A percentile compares a stretch with the other conserved stretches of the same genome.
phyloP scores from a whole-genome alignment of 495 filamentous ascomycete species.

The Diplogelasinospora grovesii region DNA sequence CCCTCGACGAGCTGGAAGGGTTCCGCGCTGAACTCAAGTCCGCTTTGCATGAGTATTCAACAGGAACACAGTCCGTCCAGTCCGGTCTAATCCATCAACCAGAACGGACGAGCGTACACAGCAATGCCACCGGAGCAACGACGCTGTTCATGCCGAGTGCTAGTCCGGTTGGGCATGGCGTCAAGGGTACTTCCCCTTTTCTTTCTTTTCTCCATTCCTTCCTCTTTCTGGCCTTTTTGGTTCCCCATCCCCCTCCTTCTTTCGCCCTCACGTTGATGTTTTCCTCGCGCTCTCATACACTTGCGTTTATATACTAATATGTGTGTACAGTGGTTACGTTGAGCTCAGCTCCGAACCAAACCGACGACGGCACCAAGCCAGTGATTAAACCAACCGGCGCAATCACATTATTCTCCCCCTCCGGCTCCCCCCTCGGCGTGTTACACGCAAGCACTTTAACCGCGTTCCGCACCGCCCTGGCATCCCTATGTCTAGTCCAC shows the following conservation, averaged over 20 bases:
- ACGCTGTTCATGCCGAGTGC: slow-evolving; percentile 90
- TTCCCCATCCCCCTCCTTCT: too few species aligned
- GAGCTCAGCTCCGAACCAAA: too few species aligned
- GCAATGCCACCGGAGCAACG: slow-evolving; percentile 60
- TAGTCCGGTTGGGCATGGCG: slow-evolving; percentile 36
- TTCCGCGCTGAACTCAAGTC: slow-evolving; percentile 62
- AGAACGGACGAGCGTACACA: slow-evolving; percentile 61
- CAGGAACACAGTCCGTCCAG: slow-evolving; percentile 47
- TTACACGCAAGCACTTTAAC: slow-evolving; percentile 83
- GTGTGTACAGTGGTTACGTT: too few species aligned
- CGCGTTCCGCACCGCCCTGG: slow-evolving; percentile 87
- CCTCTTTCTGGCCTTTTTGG: too few species aligned
- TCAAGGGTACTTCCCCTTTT: slow-evolving; percentile 42
- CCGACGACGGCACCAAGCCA: slow-evolving; percentile 11
- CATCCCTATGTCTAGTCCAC: slow-evolving; percentile 65
- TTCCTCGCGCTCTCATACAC: too few species aligned
- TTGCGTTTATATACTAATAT: too few species aligned
- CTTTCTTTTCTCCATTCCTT: too few species aligned
- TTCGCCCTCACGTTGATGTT: too few species aligned
- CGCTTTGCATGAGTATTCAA: slow-evolving; percentile 78
- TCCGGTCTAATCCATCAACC: slow-evolving; percentile 61
- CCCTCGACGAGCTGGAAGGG: slow-evolving; percentile 55
- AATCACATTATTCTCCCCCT: slow-evolving; percentile 60
- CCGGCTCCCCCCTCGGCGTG: slow-evolving; percentile 67
- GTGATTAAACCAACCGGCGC: slow-evolving; percentile 66